Evolutionary conservation across 257 asterid genomes (phyloP), one percentile per base, ranked within the genome.

Genomic region (Jacaranda mimosifolia): DNA sequence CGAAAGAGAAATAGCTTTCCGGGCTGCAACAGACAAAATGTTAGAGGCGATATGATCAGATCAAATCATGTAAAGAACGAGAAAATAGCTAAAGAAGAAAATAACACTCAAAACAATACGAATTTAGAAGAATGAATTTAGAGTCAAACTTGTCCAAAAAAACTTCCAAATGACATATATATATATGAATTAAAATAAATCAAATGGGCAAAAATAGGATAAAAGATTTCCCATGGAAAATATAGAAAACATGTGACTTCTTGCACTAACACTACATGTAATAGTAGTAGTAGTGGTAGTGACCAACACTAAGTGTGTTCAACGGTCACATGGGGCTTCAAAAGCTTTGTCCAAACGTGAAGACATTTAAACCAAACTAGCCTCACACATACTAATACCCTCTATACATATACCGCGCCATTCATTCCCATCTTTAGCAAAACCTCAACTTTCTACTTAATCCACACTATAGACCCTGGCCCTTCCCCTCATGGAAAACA

Each of bases 281-380:
- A 46, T 59, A 39, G 42, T 69, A 49, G 72, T 56, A 63, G 57
- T 17, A 38, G 59, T 68, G 67, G 70, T 11, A 74, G 72, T 66
- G 55, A 72, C 57, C 51, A 65, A 68, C 73, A 73, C 80, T 48
- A 26, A 43, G 66, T 57, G 70, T 79, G 81, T 72, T 57, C 45
- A 82, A 88, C 93, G 91, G 92, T 90, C 97, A 92, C 88, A 86
- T 83, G 91, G 78, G 73, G 85, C 70, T 77, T 73, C 81, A 84
- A 82, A 73, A 72, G 59, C 90, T 81, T 82, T 40, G 63, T 73
- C 79, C 85, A 82, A 90, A 83, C 97, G 97, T 93, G 98, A 93
- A 67, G 53, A 71, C 97, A 91, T 91, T 93, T 85, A 93, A 75
- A 80, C 73, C 89, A 76, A 74, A 82, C 85, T 74, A 88, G 77